Evolutionary conservation across 306 rosid species (phyloP), one percentile per base, ranked within the genome.

Genomic region (Prinsepia uniflora): DNA sequence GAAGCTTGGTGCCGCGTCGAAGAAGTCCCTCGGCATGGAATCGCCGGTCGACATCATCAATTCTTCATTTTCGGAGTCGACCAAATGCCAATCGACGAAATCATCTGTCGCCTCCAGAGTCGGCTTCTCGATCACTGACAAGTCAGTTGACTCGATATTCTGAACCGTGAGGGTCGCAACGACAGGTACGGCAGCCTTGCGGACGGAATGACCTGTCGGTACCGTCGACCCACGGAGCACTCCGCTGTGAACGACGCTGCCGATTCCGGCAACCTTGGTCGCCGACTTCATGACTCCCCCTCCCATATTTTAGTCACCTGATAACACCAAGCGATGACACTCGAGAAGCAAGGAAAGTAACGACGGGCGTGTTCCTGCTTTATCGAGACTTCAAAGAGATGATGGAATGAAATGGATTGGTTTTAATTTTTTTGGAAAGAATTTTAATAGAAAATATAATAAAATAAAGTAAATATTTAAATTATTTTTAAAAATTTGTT

Each of bases 271-370:
- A 1, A 87, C 72, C 82, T 84, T 94, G 11, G 94, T 83, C 13
- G 84, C 95, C 30, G 92, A 58, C 56, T 92, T 75, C 82, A 87
- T 79, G 13, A 66, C 77, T 63, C 97, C 97, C 17, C 97, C 98
- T 56, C 96, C 98, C 96, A 90, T 92, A 57, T 46, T 7, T 20
- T 18, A 43, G 17, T 24, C 1, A 7, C 3, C 55, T 34, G 20
- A 5, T 8, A 5, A 4, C 30, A 66, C 30, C 44, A 43, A 43
- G 15, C 12, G 48, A 43, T 39, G 22, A 13, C 19, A 5, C 55
- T 13, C 7, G 18, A 45, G n/a, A n/a, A n/a, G n/a, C n/a, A n/a
- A n/a, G n/a, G n/a, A n/a, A n/a, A n/a, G n/a, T n/a, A n/a, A n/a
- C n/a, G n/a, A n/a, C n/a, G n/a, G n/a, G n/a, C n/a, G n/a, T n/a